phyloP scores from a whole-genome alignment of 2,329 filamentous ascomycete genomes.

The Trichophyton equinum region DNA sequence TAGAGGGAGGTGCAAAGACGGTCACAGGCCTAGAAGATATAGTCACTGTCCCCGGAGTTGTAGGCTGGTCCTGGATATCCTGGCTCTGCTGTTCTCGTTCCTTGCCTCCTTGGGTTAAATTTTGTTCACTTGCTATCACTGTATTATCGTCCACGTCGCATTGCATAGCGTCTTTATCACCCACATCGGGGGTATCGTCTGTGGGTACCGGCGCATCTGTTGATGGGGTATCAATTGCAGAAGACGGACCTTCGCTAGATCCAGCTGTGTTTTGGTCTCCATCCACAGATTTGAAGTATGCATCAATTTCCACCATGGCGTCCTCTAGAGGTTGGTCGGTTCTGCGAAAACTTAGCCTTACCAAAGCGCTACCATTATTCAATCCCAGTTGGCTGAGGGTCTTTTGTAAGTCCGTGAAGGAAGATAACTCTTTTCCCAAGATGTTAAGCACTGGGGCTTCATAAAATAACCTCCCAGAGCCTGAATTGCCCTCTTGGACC shows the following conservation, averaged over 20 bases:
- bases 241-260: conserved; percentile 8
- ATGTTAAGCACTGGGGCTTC: conserved; percentile 76
- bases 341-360: conserved; percentile 63
- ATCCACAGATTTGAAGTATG: conserved; percentile 51
- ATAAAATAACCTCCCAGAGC: conserved; percentile 69
- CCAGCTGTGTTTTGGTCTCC: conserved; percentile 16
- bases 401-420: conserved; percentile 75
- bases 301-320: conserved; percentile 67
- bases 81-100: conserved; percentile 4
- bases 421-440: conserved; percentile 65
- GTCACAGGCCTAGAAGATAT: conserved; percentile 42
- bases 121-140: conserved; percentile 5
- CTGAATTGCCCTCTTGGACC: conserved; percentile 41
- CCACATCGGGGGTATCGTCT: conserved; percentile 8
- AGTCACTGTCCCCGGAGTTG: conserved; percentile 16
- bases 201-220: conserved; percentile 10
- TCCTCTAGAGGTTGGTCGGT: conserved; percentile 71
- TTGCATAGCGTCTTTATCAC: conserved; percentile 9
- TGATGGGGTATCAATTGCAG: not conserved
- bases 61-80: conserved; percentile 2
- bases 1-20: conserved; percentile 66
- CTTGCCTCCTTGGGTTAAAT: conserved; percentile 3
- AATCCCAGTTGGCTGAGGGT: conserved; percentile 76
- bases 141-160: conserved; percentile 8
- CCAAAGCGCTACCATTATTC: conserved; percentile 66